phyloP scores from a whole-genome alignment of 2,329 filamentous ascomycete species.

The Myriosclerotinia curreyana region DNA sequence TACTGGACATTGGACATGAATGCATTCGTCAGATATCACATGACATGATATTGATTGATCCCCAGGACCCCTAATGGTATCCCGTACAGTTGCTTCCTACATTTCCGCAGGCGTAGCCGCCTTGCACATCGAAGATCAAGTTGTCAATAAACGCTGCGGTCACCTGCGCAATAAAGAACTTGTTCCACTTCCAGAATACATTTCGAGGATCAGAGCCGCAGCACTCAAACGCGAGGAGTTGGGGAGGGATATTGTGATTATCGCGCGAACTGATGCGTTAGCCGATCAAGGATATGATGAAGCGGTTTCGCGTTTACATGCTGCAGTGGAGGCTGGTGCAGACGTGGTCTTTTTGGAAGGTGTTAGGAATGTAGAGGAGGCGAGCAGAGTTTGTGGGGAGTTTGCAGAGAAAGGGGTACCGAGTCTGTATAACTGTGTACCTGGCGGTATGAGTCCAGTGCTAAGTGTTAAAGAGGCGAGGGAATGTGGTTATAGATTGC shows the following conservation, averaged over 20 bases:
- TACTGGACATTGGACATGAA: not conserved
- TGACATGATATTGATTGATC: not conserved
- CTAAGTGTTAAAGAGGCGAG: slow-evolving; percentile 51
- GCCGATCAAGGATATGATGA: slow-evolving; percentile 57
- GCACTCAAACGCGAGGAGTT: slow-evolving; percentile 48
- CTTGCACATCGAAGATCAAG: slow-evolving; percentile 62
- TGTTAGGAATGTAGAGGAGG: slow-evolving; percentile 51
- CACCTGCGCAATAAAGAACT: slow-evolving; percentile 61
- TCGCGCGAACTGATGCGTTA: slow-evolving; percentile 61
- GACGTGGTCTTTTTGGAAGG: slow-evolving; percentile 62
- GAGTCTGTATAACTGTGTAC: slow-evolving; percentile 56
- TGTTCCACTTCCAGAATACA: slow-evolving; percentile 41
- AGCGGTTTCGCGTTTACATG: slow-evolving; percentile 49
- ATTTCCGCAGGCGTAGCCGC: slow-evolving; percentile 52
- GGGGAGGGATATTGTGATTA: slow-evolving; percentile 54
- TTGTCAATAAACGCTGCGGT: slow-evolving; percentile 62
- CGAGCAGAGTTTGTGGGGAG: slow-evolving; percentile 25
- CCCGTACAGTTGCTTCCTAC: slow-evolving; percentile 35
- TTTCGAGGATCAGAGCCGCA: slow-evolving; percentile 54
- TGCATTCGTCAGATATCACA: slow-evolving; percentile 11
- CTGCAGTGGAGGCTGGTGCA: slow-evolving; percentile 53
- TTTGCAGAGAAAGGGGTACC: slow-evolving; percentile 44
- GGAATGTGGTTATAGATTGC: slow-evolving; percentile 54
- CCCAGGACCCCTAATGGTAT: slow-evolving; percentile 45
- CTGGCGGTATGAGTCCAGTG: slow-evolving; percentile 53